A percentile compares a stretch with the other conserved stretches of the same genome.
phyloP scores from a whole-genome alignment of 306 rosid genomes.

The Calophaca sinica region DNA sequence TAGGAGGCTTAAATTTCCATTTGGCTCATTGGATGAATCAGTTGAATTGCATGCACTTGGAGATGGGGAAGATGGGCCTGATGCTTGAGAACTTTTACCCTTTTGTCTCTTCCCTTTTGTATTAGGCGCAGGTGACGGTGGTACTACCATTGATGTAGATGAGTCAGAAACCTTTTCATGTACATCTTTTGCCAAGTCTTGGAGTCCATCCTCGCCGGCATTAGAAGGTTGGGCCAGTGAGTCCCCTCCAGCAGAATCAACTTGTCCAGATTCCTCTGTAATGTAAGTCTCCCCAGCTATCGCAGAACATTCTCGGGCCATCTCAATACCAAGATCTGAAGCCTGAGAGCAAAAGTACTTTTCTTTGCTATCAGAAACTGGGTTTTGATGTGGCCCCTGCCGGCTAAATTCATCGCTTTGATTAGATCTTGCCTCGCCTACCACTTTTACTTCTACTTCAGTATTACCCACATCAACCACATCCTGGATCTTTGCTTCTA shows the following conservation, averaged over 20 bases:
- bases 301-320: conserved; percentile 83
- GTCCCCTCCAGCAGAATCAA: conserved; percentile 54
- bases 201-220: conserved; percentile 67
- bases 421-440: conserved; percentile 75
- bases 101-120: conserved; percentile 80
- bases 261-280: conserved; percentile 61
- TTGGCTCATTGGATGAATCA: conserved; percentile 67
- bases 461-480: conserved; percentile 68
- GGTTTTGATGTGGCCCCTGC: conserved; percentile 65
- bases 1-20: conserved; percentile 63
- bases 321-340: conserved; percentile 94
- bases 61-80: conserved; percentile 63
- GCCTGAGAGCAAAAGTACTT: conserved; percentile 91
- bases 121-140: conserved; percentile 58
- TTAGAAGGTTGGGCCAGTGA: conserved; percentile 56
- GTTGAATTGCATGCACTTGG: conserved; percentile 60
- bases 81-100: conserved; percentile 75
- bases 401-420: conserved; percentile 65
- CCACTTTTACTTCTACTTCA: conserved; percentile 87
- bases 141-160: conserved; percentile 51
- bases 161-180: conserved; percentile 71
- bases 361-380: conserved; percentile 65
- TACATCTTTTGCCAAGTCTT: conserved; percentile 62
- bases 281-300: conserved; percentile 66
- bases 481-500: conserved; percentile 77